Conservation (phyloP, 176 grass and related monocot genomes). For the Musa acuminata region DNA sequence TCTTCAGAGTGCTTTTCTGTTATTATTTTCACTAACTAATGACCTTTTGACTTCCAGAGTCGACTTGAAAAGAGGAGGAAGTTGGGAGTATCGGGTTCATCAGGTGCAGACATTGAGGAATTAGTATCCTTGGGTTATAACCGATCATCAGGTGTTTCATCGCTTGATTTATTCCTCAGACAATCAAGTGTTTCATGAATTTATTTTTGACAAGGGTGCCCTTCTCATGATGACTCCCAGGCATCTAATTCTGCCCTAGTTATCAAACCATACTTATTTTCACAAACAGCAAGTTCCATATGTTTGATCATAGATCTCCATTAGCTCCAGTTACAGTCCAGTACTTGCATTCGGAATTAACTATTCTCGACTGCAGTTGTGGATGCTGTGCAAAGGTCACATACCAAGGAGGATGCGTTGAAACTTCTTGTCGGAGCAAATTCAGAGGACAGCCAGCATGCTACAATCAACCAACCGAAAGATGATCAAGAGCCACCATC, state of each 20-base stretch:
- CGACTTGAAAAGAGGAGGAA: constrained; percentile 51
- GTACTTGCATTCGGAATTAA: neutral
- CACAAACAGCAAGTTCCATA: neutral
- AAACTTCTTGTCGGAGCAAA: neutral
- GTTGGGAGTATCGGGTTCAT: neutral
- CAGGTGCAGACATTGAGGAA: constrained; percentile 6
- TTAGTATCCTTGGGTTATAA: neutral
- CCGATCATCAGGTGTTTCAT: constrained; percentile 6
- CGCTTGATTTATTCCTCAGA: neutral
- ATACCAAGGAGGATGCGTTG: neutral
- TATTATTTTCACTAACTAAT: constrained; percentile 16
- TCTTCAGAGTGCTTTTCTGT: neutral
- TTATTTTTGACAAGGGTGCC: constrained; percentile 7
- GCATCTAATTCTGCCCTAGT: neutral
- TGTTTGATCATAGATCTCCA: neutral
- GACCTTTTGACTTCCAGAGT: constrained; percentile 23
- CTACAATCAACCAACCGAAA: constrained; percentile 10
- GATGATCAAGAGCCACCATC: constrained; percentile 22
- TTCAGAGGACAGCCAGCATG: constrained; percentile 14
- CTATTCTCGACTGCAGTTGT: constrained; percentile 13
- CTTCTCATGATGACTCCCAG: constrained; percentile 10
- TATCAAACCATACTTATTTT: neutral
- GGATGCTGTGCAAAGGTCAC: constrained; percentile 20
- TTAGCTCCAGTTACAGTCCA: neutral
- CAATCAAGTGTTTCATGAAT: neutral